Conservation (phyloP, 2,329 filamentous ascomycete genomes). For the Elsinoe fawcettii region DNA sequence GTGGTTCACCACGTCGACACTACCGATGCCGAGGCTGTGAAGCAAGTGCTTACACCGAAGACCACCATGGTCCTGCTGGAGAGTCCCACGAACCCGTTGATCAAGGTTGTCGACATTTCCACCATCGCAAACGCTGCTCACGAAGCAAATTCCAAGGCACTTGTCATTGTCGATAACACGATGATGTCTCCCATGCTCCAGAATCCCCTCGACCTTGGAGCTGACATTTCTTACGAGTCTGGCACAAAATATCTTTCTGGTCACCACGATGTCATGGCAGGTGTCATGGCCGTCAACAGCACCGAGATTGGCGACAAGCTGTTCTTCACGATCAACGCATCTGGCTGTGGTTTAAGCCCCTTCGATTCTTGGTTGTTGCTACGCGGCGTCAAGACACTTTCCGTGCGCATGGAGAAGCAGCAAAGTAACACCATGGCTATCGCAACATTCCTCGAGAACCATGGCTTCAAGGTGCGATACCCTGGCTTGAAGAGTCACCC, state of each 20-base stretch:
- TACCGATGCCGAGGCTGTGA: conserved; percentile 65
- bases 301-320: conserved; percentile 73
- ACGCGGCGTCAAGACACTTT: conserved; percentile 90
- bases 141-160: conserved; percentile 64
- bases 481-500: conserved; percentile 90
- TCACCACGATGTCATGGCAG: conserved; percentile 98
- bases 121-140: conserved; percentile 71
- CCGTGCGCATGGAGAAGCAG: conserved; percentile 98
- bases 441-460: conserved; percentile 80
- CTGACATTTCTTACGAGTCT: conserved; percentile 94
- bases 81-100: conserved; percentile 93
- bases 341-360: conserved; percentile 85
- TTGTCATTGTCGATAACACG: conserved; percentile 95
- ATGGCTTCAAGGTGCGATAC: conserved; percentile 91
- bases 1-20: conserved; percentile 95
- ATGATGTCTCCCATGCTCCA: conserved; percentile 95
- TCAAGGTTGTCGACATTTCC: conserved; percentile 92
- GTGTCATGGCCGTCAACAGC: conserved; percentile 88
- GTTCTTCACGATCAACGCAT: conserved; percentile 95
- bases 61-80: conserved; percentile 94
- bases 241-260: conserved; percentile 97
- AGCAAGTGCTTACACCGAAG: conserved; percentile 61
- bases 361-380: conserved; percentile 96
- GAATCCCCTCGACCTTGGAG: conserved; percentile 88
- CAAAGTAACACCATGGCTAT: conserved; percentile 86